Base-by-base conservation (phyloP, 441 rosid species). In the Geranium incanum region DNA sequence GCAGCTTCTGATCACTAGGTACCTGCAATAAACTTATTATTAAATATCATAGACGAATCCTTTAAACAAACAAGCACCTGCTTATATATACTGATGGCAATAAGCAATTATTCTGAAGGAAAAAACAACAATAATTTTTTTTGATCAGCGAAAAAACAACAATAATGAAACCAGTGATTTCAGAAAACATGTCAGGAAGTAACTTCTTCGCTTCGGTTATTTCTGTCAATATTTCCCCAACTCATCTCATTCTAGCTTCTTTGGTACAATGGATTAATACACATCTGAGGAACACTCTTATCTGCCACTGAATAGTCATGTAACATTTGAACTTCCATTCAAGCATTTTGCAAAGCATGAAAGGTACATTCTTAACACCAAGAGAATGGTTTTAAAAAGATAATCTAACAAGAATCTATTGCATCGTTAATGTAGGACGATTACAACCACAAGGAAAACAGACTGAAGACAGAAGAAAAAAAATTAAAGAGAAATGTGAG, bases 1-100 rank as follows among this genome's bases (percentile, higher is more conserved):
- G 99, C 78, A 95, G 81, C 95, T 95, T 95, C 87, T 95, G 99
- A 68, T 95, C 99, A 74, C 92, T 89, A 57, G 99, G 95, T 75
- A 92, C 97, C 99, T 95, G 99, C 92, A 87, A 80, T 70, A 80
- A 70, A 81, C 67, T 74, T 72, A 77, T 75, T 11, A 82, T 86
- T 76, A 89, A 87, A 83, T 71, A 72, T 45, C 73, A 70, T 50
- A 73, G 41, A 55, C 67, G 72, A 69, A 55, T 76, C 13, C 67
- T 68, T 48, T 66, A 33, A 71, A 68, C 33, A 63, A 69, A 69
- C 16, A 48, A 48, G 7, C 5, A 55, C 4, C 18, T 15, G 15
- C 62, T 55, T 55, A 36, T 60, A 16, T 2, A 11, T 21, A 65
- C 36, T 36, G 36, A 50, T 21, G 19, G 8, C 62, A n/a, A 15